phyloP scores from a whole-genome alignment of 768 basidiomycete species.

The Lactarius quietus region DNA sequence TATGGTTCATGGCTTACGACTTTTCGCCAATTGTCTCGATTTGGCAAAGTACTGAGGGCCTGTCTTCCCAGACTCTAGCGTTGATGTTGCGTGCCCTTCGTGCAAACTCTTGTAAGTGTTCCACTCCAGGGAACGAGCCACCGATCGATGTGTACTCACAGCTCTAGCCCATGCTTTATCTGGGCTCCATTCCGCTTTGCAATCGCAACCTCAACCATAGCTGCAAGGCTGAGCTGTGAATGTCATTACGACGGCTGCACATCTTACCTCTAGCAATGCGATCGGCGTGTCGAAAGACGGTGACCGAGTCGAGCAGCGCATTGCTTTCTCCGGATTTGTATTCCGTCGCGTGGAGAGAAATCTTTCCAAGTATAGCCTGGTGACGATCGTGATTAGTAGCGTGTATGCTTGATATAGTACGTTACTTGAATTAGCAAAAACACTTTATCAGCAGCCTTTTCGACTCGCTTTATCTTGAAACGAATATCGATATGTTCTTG shows the following conservation, averaged over 20 bases:
- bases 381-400: slow-evolving; percentile 16
- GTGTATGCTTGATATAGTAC: neutral
- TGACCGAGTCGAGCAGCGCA: slow-evolving; percentile 62
- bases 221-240: slow-evolving; percentile 37
- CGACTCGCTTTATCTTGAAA: slow-evolving; percentile 66
- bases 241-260: neutral
- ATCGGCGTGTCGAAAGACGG: slow-evolving; percentile 69
- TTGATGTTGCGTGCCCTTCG: slow-evolving; percentile 69
- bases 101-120: neutral
- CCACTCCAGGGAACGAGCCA: neutral
- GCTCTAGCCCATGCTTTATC: slow-evolving; percentile 68
- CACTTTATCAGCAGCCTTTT: slow-evolving; percentile 71
- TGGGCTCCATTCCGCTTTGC: slow-evolving; percentile 61
- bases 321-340: slow-evolving; percentile 71
- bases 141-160: slow-evolving; percentile 43
- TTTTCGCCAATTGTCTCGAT: slow-evolving; percentile 90
- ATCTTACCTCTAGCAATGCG: slow-evolving; percentile 70
- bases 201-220: slow-evolving; percentile 73
- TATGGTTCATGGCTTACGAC: slow-evolving; percentile 53
- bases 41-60: slow-evolving; percentile 80
- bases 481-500: slow-evolving; percentile 74
- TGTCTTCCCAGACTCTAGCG: slow-evolving; percentile 91
- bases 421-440: slow-evolving; percentile 74
- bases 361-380: slow-evolving; percentile 68
- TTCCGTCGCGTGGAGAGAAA: slow-evolving; percentile 64